These are phyloP conservation scores for Lachancea sp. DNA, from an alignment of 805 yeast genomes.

Conservation along the genomic window DNA sequence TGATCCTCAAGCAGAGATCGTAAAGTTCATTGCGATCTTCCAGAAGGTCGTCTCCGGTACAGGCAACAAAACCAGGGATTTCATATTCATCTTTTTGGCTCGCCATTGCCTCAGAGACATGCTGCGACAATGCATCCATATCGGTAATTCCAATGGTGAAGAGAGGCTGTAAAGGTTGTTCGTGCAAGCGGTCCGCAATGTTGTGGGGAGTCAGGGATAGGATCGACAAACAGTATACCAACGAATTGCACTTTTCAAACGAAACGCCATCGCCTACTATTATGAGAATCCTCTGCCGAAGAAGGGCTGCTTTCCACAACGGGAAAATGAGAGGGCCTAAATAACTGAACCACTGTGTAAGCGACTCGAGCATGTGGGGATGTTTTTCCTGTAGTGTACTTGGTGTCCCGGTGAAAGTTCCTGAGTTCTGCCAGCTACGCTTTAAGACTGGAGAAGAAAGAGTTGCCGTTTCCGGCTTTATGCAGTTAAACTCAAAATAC, in stretches of 20 bases:
- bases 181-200: conserved; percentile 6
- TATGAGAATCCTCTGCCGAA: conserved; percentile 26
- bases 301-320: conserved; percentile 29
- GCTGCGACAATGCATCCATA: conserved; percentile 15
- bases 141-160: conserved; percentile 23
- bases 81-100: conserved; percentile 7
- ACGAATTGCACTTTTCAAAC: conserved; percentile 25
- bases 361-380: conserved; percentile 16
- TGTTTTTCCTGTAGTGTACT: conserved; percentile 9
- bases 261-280: conserved; percentile 25
- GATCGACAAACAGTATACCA: conserved; percentile 24
- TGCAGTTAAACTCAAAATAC: conserved; percentile 13
- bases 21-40: conserved; percentile 21
- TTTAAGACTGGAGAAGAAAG: conserved; percentile 15
- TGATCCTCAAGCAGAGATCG: conserved; percentile 23
- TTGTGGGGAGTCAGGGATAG: conserved; percentile 17
- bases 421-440: conserved; percentile 14
- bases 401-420: conserved; percentile 8
- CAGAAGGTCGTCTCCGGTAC: conserved; percentile 30
- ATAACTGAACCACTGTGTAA: conserved; percentile 23
- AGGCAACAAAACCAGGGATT: conserved; percentile 24
- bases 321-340: conserved; percentile 33
- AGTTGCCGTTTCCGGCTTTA: conserved; percentile 9
- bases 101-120: conserved; percentile 11
- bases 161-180: conserved; percentile 15